phyloP scores from a whole-genome alignment of 371 early-diverging fungal genomes.

The Umbelopsis sp. region DNA sequence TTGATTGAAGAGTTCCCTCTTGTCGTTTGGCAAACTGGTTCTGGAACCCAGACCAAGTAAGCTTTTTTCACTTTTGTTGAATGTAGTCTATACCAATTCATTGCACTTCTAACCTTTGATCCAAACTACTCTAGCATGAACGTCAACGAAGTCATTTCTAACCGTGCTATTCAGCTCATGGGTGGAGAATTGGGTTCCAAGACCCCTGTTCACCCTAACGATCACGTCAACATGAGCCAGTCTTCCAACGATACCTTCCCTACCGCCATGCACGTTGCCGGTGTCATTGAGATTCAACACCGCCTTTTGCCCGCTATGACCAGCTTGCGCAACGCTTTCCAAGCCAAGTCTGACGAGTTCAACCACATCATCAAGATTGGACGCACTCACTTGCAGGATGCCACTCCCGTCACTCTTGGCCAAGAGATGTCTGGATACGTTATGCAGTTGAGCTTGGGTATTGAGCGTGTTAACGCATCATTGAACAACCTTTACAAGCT shows the following conservation, averaged over 20 bases:
- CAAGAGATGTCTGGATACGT: slow-evolving; percentile 97
- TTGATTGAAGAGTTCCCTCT: slow-evolving; percentile 92
- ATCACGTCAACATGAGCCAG: slow-evolving; percentile 96
- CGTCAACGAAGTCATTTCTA: slow-evolving; percentile 79
- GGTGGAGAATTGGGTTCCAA: slow-evolving; percentile 90
- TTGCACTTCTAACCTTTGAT: not conserved
- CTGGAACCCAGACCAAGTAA: slow-evolving; percentile 94
- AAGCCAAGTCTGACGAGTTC: slow-evolving; percentile 77
- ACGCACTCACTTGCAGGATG: slow-evolving; percentile 93
- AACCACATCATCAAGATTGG: slow-evolving; percentile 94
- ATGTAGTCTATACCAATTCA: too few species aligned
- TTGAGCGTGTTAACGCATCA: slow-evolving; percentile 80
- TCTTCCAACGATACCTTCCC: slow-evolving; percentile 98
- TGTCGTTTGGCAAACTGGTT: slow-evolving; percentile 97
- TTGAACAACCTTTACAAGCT: slow-evolving; percentile 86
- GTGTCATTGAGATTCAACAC: slow-evolving; percentile 79
- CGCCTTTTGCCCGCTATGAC: slow-evolving; percentile 83
- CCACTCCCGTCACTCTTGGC: slow-evolving; percentile 95
- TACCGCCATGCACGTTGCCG: slow-evolving; percentile 97
- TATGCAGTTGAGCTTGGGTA: slow-evolving; percentile 82
- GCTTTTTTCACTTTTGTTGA: slow-evolving; percentile 11
- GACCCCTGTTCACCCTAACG: slow-evolving; percentile 95
- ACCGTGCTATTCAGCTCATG: slow-evolving; percentile 94
- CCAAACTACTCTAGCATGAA: slow-evolving; percentile 34
- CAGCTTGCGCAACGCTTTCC: slow-evolving; percentile 72